These are phyloP conservation scores for Hevea brasiliensis DNA, from an alignment of 345 rosid species.

Conservation along the genomic window DNA sequence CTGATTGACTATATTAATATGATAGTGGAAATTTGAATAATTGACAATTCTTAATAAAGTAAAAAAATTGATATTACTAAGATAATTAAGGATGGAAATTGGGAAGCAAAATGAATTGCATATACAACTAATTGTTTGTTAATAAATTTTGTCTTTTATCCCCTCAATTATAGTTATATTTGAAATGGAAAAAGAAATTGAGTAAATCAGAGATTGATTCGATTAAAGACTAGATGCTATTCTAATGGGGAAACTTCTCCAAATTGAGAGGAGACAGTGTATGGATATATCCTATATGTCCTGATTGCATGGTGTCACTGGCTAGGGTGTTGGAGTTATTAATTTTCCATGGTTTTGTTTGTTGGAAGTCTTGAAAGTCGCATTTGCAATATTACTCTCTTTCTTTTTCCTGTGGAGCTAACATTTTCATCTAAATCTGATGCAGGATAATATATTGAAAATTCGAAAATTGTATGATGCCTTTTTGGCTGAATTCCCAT, in stretches of 20 bases:
- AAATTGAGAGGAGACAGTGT: background rate
- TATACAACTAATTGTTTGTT: background rate
- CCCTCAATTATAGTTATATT: background rate
- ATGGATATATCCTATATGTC: background rate
- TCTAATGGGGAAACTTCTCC: background rate
- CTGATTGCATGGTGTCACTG: background rate
- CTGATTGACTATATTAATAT: background rate
- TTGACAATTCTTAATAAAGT: background rate
- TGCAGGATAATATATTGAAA: conserved; percentile 81
- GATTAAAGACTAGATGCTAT: background rate
- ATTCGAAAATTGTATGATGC: conserved; percentile 84
- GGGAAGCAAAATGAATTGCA: background rate
- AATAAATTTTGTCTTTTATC: background rate
- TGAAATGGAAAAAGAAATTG: background rate
- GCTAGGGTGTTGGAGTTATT: background rate
- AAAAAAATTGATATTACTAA: background rate
- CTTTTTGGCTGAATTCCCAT: conserved; percentile 87
- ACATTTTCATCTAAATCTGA: conserved; percentile 16
- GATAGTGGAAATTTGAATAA: background rate
- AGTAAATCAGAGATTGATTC: background rate
- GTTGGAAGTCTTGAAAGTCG: background rate
- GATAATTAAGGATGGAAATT: background rate
- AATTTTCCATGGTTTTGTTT: background rate
- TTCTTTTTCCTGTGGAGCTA: conserved; percentile 14
- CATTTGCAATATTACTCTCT: background rate